Conservation (phyloP, 441 rosid species). For the Gossypium davidsonii region DNA sequence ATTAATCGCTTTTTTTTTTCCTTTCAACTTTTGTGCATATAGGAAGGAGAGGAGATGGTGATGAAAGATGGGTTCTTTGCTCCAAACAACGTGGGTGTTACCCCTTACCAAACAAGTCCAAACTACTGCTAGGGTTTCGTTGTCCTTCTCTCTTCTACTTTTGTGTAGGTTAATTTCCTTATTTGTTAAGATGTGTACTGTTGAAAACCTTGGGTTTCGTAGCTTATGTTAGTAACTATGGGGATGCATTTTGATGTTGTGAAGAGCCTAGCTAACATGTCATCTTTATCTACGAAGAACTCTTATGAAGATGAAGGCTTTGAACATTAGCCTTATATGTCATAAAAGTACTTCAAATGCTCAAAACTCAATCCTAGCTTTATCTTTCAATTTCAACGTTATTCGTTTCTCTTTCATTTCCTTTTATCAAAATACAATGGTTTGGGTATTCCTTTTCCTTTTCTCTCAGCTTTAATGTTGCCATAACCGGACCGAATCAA, state of each 20-base stretch:
- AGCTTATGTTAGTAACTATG: constrained; percentile 5
- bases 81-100: constrained; percentile 58
- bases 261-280: not conserved
- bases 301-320: constrained; percentile 11
- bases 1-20: not conserved
- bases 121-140: constrained; percentile 17
- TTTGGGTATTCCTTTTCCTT: not conserved
- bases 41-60: constrained; percentile 74
- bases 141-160: constrained; percentile 5
- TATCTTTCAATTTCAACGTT: not conserved
- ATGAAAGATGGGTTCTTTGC: constrained; percentile 77
- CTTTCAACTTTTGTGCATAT: not conserved
- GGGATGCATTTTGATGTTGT: constrained; percentile 17
- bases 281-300: not conserved
- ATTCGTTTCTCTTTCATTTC: not conserved
- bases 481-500: too few relatives aligned
- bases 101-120: constrained; percentile 40
- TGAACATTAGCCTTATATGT: constrained; percentile 3
- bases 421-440: not conserved
- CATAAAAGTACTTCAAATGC: constrained; percentile 7
- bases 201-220: not conserved
- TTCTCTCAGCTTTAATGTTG: too few relatives aligned
- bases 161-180: not conserved
- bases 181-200: not conserved
- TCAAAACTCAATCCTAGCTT: not conserved